Conservation (phyloP, 495 filamentous ascomycete species). For the Penicillium waksmanii region DNA sequence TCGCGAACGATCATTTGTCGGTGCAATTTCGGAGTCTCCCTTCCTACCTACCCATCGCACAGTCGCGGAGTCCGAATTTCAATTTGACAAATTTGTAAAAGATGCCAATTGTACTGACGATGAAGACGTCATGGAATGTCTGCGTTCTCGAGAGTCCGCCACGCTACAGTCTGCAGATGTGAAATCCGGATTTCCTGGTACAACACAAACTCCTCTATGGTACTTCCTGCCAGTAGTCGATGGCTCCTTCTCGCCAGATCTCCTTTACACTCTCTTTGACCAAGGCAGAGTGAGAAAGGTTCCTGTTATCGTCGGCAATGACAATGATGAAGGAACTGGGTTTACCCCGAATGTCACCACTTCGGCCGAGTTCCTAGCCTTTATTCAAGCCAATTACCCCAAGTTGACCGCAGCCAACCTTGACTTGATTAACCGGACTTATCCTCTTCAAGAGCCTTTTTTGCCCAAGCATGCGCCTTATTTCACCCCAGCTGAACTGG, state of each 20-base stretch:
- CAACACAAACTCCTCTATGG: conserved; percentile 36
- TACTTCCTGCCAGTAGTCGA: conserved; percentile 64
- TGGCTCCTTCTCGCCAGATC: conserved; percentile 53
- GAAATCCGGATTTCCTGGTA: conserved; percentile 55
- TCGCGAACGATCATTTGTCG: conserved; percentile 59
- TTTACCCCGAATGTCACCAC: conserved; percentile 57
- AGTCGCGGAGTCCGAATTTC: conserved; percentile 60
- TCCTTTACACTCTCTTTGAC: conserved; percentile 57
- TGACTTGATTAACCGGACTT: conserved; percentile 54
- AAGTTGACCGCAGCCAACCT: conserved; percentile 53
- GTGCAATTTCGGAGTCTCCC: conserved; percentile 61
- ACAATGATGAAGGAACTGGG: conserved; percentile 66
- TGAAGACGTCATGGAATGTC: conserved; percentile 53
- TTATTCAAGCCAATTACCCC: conserved; percentile 65
- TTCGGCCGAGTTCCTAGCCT: conserved; percentile 48
- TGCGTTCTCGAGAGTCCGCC: conserved; percentile 52
- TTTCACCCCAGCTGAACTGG: conserved; percentile 57
- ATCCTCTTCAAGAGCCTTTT: conserved; percentile 49
- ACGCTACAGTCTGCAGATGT: conserved; percentile 53
- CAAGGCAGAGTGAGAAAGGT: conserved; percentile 61
- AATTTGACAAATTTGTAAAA: conserved; percentile 59
- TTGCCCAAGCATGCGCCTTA: conserved; percentile 45
- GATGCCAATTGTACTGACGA: conserved; percentile 49
- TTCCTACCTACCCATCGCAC: conserved; percentile 65
- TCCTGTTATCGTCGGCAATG: conserved; percentile 66